phyloP scores from a whole-genome alignment of 73 alveolate species.

The Tetrahymena elliotti region DNA sequence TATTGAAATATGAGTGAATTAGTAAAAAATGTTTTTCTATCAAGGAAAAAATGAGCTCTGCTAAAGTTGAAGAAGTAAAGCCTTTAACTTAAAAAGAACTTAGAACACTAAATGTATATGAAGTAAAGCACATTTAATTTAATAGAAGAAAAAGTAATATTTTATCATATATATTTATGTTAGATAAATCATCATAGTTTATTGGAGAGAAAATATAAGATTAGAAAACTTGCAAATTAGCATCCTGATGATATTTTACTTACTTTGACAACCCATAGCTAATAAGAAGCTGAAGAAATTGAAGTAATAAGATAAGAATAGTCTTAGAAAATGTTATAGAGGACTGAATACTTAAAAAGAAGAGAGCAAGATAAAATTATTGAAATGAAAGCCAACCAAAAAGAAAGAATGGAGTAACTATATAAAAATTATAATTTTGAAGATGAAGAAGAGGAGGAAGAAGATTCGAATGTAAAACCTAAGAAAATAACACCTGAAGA shows the following conservation, averaged over 20 bases:
- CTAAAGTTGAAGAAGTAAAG: not conserved
- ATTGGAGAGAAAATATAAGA: not conserved
- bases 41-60: not conserved
- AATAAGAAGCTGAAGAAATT: constrained; percentile 14
- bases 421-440: constrained; percentile 33
- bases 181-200: not conserved
- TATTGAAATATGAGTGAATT: not conserved
- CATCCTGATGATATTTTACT: not conserved
- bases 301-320: constrained; percentile 9
- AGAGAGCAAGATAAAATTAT: constrained; percentile 4
- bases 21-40: not conserved
- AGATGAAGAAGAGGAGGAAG: constrained; percentile 38
- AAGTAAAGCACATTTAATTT: constrained; percentile 7
- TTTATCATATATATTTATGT: too few relatives aligned
- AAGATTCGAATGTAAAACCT: not conserved
- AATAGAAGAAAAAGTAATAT: too few relatives aligned
- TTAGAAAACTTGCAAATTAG: not conserved
- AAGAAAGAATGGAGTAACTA: not conserved
- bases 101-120: constrained; percentile 8
- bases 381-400: constrained; percentile 13
- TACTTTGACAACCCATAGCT: constrained; percentile 4
- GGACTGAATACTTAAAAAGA: constrained; percentile 16
- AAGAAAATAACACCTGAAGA: constrained; percentile 4
- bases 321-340: constrained; percentile 9
- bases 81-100: not conserved